phyloP scores from a whole-genome alignment of 371 early-diverging fungal genomes.

The Blakeslea trispora region DNA sequence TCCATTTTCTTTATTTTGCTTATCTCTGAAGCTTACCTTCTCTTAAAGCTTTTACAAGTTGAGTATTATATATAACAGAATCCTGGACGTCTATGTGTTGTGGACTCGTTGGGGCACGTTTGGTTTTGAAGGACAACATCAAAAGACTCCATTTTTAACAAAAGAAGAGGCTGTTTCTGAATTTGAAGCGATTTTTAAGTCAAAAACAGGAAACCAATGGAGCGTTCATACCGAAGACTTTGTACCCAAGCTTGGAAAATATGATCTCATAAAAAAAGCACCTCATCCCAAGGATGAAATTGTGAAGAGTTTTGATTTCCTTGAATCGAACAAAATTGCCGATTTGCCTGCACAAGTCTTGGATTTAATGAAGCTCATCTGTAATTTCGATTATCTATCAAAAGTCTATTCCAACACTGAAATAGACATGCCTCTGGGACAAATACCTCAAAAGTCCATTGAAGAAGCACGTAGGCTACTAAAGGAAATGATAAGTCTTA shows the following conservation, averaged over 20 bases:
- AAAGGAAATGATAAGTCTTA: slow-evolving; percentile 11
- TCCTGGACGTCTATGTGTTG: slow-evolving; percentile 53
- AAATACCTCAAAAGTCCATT: slow-evolving; percentile 40
- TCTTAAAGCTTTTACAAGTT: slow-evolving; percentile 66
- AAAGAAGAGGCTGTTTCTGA: slow-evolving; percentile 54
- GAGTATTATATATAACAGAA: slow-evolving; percentile 53
- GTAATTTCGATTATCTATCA: slow-evolving; percentile 45
- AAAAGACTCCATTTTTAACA: slow-evolving; percentile 57
- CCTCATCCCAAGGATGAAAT: slow-evolving; percentile 25
- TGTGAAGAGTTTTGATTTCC: slow-evolving; percentile 34
- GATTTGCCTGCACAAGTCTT: slow-evolving; percentile 24
- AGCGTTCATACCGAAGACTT: slow-evolving; percentile 35
- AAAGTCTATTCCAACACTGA: slow-evolving; percentile 29
- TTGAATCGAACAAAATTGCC: slow-evolving; percentile 10
- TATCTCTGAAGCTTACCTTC: too few relatives aligned
- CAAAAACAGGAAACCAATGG: slow-evolving; percentile 63
- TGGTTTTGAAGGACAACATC: slow-evolving; percentile 56
- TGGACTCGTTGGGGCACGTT: slow-evolving; percentile 64
- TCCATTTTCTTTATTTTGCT: not conserved
- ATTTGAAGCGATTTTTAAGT: slow-evolving; percentile 60
- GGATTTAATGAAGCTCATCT: slow-evolving; percentile 48
- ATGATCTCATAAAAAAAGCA: slow-evolving; percentile 33
- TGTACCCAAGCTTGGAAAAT: slow-evolving; percentile 48
- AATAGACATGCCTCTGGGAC: slow-evolving; percentile 57
- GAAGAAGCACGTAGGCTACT: slow-evolving; percentile 43